phyloP scores from a whole-genome alignment of 2,329 filamentous ascomycete genomes.

The Cytospora leucostoma region DNA sequence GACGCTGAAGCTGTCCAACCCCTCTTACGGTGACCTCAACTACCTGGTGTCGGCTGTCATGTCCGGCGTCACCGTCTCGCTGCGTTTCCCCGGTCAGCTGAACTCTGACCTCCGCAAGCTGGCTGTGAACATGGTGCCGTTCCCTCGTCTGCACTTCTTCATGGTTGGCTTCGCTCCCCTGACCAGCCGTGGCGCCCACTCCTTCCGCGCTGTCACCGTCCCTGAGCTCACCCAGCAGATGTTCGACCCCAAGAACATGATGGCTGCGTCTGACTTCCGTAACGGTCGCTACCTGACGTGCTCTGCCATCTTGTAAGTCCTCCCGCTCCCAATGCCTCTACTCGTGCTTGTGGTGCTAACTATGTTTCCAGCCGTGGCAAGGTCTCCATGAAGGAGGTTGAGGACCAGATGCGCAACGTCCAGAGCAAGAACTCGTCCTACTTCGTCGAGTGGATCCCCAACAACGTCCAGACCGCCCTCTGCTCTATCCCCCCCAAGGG shows the following conservation, averaged over 20 bases:
- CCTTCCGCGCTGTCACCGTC: conserved; percentile 96
- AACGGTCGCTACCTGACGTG: conserved; percentile 99
- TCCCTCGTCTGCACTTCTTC: conserved; percentile 99
- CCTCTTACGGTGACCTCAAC: conserved; percentile 98
- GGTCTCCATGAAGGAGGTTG: conserved; percentile 99
- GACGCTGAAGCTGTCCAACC: conserved; percentile 97
- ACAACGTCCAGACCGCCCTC: conserved; percentile 99
- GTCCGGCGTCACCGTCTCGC: conserved; percentile 97
- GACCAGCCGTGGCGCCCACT: conserved; percentile 81
- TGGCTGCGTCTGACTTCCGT: conserved; percentile 99
- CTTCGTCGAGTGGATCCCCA: conserved; percentile 99
- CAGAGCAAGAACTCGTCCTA: conserved; percentile 99
- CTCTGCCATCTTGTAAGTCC: conserved; percentile 89
- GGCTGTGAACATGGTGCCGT: conserved; percentile 99
- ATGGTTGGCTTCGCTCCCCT: conserved; percentile 99
- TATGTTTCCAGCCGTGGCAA: conserved; percentile 76
- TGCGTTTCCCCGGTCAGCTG: conserved; percentile 99
- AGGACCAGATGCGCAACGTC: conserved; percentile 99
- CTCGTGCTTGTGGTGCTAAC: conserved; percentile 22
- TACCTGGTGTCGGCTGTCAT: conserved; percentile 99
- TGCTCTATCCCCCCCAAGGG: conserved; percentile 98
- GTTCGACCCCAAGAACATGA: conserved; percentile 99
- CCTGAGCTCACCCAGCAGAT: conserved; percentile 99
- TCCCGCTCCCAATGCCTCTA: neutral
- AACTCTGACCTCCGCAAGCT: conserved; percentile 99